phyloP scores from a whole-genome alignment of 148 eudicot genomes.

The Camellia sinensis region DNA sequence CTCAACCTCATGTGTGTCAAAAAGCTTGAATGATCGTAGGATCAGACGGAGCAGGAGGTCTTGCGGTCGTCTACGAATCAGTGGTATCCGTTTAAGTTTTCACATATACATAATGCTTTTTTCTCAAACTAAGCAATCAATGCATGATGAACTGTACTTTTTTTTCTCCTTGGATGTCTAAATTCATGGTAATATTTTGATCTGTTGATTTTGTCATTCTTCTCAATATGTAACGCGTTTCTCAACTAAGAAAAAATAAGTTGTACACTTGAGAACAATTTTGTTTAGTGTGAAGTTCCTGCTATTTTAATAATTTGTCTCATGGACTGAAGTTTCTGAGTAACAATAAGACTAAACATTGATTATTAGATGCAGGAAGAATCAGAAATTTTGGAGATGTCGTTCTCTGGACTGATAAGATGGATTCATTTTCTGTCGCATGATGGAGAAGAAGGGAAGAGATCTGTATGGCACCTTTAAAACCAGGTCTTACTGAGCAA shows the following conservation, averaged over 20 bases:
- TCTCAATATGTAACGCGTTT: neutral
- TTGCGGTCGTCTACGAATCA: slow-evolving; percentile 96
- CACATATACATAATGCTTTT: neutral
- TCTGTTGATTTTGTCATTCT: neutral
- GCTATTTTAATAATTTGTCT: neutral
- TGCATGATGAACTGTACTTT: neutral
- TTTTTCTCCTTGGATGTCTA: neutral
- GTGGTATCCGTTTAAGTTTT: slow-evolving; percentile 43
- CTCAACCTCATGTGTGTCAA: slow-evolving; percentile 71
- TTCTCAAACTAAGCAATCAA: neutral
- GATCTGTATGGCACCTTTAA: slow-evolving; percentile 71
- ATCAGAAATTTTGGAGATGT: slow-evolving; percentile 88
- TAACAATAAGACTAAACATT: neutral
- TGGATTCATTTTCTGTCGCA: slow-evolving; percentile 83
- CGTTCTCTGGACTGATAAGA: slow-evolving; percentile 89
- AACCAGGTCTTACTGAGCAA: slow-evolving; percentile 74
- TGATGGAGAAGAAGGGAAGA: slow-evolving; percentile 83
- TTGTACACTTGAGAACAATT: neutral
- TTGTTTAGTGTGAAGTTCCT: neutral
- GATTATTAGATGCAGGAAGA: slow-evolving; percentile 66
- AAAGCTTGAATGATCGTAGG: slow-evolving; percentile 90
- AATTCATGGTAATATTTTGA: neutral
- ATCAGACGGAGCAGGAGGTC: slow-evolving; percentile 73
- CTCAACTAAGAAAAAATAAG: neutral
- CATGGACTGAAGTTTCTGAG: neutral